A percentile compares a stretch with the other conserved stretches of the same genome.
Conservation (phyloP, 2,329 filamentous ascomycete genomes). For the Pseudopyricularia javanii region DNA sequence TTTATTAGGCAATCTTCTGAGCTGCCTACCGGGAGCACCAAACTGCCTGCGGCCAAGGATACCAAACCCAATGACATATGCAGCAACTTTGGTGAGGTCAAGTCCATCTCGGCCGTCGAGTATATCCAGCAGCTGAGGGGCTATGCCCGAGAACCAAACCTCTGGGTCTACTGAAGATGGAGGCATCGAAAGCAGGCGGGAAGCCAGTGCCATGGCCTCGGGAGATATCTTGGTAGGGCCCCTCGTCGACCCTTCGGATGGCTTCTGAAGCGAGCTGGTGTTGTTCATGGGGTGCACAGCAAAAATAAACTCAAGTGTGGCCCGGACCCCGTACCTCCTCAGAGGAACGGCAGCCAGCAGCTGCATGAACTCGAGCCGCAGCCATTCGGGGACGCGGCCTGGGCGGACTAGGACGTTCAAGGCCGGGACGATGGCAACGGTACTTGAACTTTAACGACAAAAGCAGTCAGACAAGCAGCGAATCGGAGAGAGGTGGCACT, state of each 20-base stretch:
- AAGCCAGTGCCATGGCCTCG: slow-evolving; percentile 53
- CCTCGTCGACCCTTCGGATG: slow-evolving; percentile 29
- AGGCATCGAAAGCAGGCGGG: slow-evolving; percentile 47
- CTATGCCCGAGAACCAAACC: slow-evolving; percentile 47
- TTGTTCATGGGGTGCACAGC: slow-evolving; percentile 42
- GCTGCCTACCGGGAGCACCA: slow-evolving; percentile 44
- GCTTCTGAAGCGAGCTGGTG: slow-evolving; percentile 19
- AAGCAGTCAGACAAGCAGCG: slow-evolving; percentile 4
- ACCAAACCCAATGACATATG: slow-evolving; percentile 53
- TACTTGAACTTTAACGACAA: slow-evolving; percentile 20
- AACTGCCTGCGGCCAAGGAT: slow-evolving; percentile 51
- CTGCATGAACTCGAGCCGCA: slow-evolving; percentile 43
- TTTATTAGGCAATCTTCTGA: neutral
- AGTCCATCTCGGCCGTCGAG: slow-evolving; percentile 47
- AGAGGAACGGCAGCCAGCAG: slow-evolving; percentile 49
- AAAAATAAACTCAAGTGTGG: slow-evolving; percentile 60
- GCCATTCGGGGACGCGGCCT: slow-evolving; percentile 42
- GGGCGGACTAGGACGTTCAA: slow-evolving; percentile 54
- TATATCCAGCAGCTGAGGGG: slow-evolving; percentile 47
- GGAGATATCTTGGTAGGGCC: slow-evolving; percentile 46
- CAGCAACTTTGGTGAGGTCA: slow-evolving; percentile 45
- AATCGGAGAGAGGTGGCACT: neutral
- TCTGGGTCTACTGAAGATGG: slow-evolving; percentile 40
- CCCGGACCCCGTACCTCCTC: slow-evolving; percentile 49
- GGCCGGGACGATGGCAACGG: slow-evolving; percentile 39